Evolutionary conservation across 352 stramenopile genomes (phyloP), one percentile per base, ranked within the genome.

Genomic region (Phytopythium mirpurense): DNA sequence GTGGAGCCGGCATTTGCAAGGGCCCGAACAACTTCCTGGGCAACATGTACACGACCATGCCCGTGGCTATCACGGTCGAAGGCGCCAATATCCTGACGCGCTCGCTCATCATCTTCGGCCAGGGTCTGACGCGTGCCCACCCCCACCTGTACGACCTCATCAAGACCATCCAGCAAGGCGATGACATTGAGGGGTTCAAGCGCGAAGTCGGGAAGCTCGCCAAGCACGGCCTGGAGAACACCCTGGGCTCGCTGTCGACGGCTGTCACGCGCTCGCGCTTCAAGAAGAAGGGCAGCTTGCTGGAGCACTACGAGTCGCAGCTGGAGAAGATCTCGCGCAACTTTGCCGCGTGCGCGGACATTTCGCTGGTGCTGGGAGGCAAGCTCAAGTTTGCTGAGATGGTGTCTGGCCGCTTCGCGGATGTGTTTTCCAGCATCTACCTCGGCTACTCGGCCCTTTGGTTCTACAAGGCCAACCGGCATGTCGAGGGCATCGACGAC

Each of bases 311-410:
- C 73, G 96, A 98, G 72, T 97, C 94, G 59, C 95, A 98, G 77
- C 91, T 99, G 57, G 83, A 97, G 54, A 96, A 97, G 59, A 76
- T 99, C 23, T 83, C 91, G 26, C 92, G 96, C 59, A 98, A 98
- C 72, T 99, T 99, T 76, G 96, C 96, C 19, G 75, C 98, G 59
- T 96, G 84, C 37, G 82, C 94, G 1, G 96, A 99, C 67, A 61
- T 99, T 16, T 94, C 95, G 58, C 87, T 99, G 32, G 96, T 97
- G 57, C 82, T 99, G 46, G 96, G 96, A 38, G 96, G 96, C 44
- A 96, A 97, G 62, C 81, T 99, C 29, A 99, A 99, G 76, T 99
- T 99, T 68, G 95, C 97, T 47, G 96, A 99, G 70, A 97, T 99
- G 75, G 81, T 98, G 31, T 98, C 96, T 65, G 96, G 96, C 24